A percentile compares a stretch with the other conserved stretches of the same genome.
Conservation (phyloP, 352 stramenopile species). For the Globisporangium nodosum region DNA sequence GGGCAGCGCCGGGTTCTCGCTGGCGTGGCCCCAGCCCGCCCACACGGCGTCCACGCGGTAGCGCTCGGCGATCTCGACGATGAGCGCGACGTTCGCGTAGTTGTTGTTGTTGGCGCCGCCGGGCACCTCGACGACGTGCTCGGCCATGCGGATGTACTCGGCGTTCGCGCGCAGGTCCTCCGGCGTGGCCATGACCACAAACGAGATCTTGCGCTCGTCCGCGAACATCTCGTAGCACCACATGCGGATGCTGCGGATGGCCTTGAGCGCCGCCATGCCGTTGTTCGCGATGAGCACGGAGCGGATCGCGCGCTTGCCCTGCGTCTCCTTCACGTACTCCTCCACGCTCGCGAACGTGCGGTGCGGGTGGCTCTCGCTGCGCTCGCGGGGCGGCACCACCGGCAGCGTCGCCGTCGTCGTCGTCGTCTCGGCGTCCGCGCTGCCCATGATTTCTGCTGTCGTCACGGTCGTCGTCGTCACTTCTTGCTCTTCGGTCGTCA, state of each 20-base stretch:
- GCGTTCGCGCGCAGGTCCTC: conserved; percentile 99
- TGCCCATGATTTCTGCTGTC: conserved; percentile 1
- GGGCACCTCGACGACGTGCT: conserved; percentile 99
- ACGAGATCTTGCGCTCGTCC: conserved; percentile 91
- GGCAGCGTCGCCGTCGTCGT: background rate
- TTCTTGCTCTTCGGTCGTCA: conserved; percentile 1
- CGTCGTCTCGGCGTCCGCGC: background rate
- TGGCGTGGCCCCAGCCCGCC: conserved; percentile 98
- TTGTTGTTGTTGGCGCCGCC: conserved; percentile 99
- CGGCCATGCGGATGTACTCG: conserved; percentile 99
- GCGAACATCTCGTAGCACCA: conserved; percentile 99
- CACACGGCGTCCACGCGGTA: conserved; percentile 97
- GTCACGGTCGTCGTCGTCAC: background rate
- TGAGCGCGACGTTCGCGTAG: conserved; percentile 99
- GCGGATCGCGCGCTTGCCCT: conserved; percentile 89
- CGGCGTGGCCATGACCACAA: conserved; percentile 99
- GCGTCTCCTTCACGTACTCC: conserved; percentile 89
- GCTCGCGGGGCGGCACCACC: conserved; percentile 18
- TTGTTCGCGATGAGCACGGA: conserved; percentile 99
- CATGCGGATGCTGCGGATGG: conserved; percentile 97
- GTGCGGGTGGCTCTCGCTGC: conserved; percentile 53
- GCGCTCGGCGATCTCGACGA: conserved; percentile 96
- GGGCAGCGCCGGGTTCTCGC: conserved; percentile 97
- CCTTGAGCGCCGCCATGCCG: conserved; percentile 99
- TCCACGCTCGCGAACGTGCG: conserved; percentile 88